Base-by-base conservation (phyloP, 352 stramenopile genomes). In the Globisporangium irregulare region DNA sequence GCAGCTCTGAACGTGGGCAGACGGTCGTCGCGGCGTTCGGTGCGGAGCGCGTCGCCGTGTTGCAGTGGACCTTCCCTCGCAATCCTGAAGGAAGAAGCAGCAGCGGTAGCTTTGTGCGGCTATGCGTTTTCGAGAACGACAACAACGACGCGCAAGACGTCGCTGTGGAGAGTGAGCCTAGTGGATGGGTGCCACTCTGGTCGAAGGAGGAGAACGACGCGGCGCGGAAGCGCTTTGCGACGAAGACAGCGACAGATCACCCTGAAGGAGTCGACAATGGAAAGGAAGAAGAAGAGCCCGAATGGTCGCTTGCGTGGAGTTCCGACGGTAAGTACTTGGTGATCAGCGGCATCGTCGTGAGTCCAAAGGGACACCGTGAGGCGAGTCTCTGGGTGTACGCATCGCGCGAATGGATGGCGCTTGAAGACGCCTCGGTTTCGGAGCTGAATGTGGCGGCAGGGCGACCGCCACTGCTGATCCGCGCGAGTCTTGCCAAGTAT, bases 271-370 rank as follows among this genome's bases (percentile, higher is more conserved):
- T 22, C 1, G 25, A n/a, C 20, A 8, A 20, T 18, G 4, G 4
- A 0, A 48, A 9, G 9, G 4, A 46, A 2, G 29, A 68, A 22
- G 29, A 43, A 5, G 38, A 61, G 6, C 18, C 34, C 34, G 27
- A 38, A 24, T 87, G 78, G 79, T 62, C 64, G 38, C 62, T 89
- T 0, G 64, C 51, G n/a, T 89, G 80, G 85, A 93, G 82, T 71
- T 69, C 77, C 18, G 79, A 92, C 62, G 73, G 69, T 7, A 70
- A 76, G 9, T 78, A 86, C 64, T 66, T 93, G 29, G 68, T 89
- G 41, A 54, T 92, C 14, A 69, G 69, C 20, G 83, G 83, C 12
- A 62, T 63, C 24, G 29, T 79, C 20, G n/a, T 53, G 25, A 48
- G 14, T 10, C 63, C 77, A 24, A 72, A 56, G 25, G 72, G 59